phyloP scores from a whole-genome alignment of 2,329 filamentous ascomycete genomes.

The Apiospora hydei region DNA sequence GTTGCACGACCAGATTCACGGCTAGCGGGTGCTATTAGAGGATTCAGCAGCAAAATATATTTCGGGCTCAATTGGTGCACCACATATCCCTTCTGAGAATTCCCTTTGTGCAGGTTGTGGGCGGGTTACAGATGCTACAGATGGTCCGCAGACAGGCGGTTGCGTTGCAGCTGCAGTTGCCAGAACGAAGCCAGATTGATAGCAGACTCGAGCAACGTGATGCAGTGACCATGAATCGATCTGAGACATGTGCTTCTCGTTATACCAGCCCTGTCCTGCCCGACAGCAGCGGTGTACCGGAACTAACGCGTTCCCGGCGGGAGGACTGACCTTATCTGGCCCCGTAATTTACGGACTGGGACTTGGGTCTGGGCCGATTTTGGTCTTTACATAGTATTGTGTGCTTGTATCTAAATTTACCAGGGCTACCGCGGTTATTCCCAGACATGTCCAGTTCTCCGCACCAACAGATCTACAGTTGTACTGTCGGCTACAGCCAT shows the following conservation, averaged over 20 bases:
- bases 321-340: slow-evolving; percentile 5
- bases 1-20: slow-evolving; percentile 11
- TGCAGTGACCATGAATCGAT: neutral
- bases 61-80: slow-evolving; percentile 16
- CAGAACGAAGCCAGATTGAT: neutral
- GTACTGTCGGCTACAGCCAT: neutral
- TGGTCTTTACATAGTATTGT: neutral
- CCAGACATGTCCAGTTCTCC: neutral
- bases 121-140: neutral
- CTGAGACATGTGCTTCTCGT: neutral
- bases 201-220: neutral
- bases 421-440: neutral
- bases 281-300: neutral
- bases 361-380: neutral
- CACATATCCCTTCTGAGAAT: neutral
- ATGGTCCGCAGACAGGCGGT: neutral
- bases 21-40: slow-evolving; percentile 20
- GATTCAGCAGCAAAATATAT: slow-evolving; percentile 21
- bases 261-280: neutral
- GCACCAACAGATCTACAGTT: neutral
- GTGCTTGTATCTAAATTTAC: neutral
- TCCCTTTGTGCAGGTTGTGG: neutral
- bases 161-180: neutral
- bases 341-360: neutral
- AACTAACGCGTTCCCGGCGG: slow-evolving; percentile 5